Evolutionary conservation across 805 yeast genomes (phyloP).

Genomic region (Cyberlindnera saturnus): DNA sequence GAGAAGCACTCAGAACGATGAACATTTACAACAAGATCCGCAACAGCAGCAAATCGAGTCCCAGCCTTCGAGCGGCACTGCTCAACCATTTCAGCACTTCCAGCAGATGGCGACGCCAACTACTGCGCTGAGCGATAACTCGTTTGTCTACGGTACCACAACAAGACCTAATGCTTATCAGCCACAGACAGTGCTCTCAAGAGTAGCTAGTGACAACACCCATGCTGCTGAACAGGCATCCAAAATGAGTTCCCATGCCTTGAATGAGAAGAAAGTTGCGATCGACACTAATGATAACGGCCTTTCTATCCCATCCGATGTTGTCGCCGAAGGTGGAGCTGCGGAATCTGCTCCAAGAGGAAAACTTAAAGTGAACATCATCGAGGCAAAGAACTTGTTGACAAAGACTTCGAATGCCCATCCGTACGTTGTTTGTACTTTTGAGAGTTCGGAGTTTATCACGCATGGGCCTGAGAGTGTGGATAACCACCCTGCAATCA

Average conservation of each 20-base stretch:
- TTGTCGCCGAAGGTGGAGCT: conserved; percentile 1
- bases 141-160: conserved; percentile 67
- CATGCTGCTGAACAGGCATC: neutral
- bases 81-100: conserved; percentile 28
- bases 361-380: conserved; percentile 70
- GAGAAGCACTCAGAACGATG: conserved; percentile 4
- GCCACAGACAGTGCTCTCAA: conserved; percentile 30
- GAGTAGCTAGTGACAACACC: conserved; percentile 22
- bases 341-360: conserved; percentile 55
- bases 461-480: conserved; percentile 63
- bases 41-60: conserved; percentile 7
- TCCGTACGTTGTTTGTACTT: conserved; percentile 88
- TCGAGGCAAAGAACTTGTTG: conserved; percentile 69
- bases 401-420: conserved; percentile 50
- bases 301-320: neutral
- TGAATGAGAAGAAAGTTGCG: neutral
- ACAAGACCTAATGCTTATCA: conserved; percentile 31
- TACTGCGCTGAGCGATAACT: conserved; percentile 56
- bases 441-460: conserved; percentile 86
- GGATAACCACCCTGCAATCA: conserved; percentile 23
- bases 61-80: conserved; percentile 4
- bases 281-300: neutral
- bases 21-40: conserved; percentile 6
- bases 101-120: conserved; percentile 56
- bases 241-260: neutral